Evolutionary conservation across 1,139 yeast species (phyloP).

Genomic region (Magnusiomyces paraingens): DNA sequence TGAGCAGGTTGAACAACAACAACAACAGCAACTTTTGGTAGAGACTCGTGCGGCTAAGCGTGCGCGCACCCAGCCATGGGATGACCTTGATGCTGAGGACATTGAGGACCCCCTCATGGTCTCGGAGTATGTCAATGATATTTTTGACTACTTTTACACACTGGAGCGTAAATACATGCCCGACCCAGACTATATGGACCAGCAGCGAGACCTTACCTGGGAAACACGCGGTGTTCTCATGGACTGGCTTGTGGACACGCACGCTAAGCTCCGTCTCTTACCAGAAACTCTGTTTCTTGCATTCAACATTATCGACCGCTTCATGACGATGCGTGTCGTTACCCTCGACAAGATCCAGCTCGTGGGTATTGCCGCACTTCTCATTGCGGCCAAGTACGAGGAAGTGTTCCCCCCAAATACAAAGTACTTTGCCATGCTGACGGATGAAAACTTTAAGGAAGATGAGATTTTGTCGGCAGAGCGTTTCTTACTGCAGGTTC

Average conservation of each 20-base stretch:
- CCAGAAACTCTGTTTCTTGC: constrained; percentile 91
- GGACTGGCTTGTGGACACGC: constrained; percentile 95
- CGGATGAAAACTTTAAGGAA: constrained; percentile 78
- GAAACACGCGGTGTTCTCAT: constrained; percentile 84
- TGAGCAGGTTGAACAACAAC: background rate
- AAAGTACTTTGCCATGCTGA: constrained; percentile 79
- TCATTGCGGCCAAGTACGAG: constrained; percentile 92
- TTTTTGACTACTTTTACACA: constrained; percentile 71
- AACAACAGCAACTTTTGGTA: constrained; percentile 8
- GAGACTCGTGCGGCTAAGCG: constrained; percentile 12
- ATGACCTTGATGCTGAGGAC: constrained; percentile 88
- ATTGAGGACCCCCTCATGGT: constrained; percentile 91
- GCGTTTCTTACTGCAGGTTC: constrained; percentile 66
- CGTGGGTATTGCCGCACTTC: constrained; percentile 82
- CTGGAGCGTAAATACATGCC: constrained; percentile 75
- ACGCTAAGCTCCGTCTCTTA: constrained; percentile 72
- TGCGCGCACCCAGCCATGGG: constrained; percentile 47
- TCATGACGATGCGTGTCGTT: constrained; percentile 72
- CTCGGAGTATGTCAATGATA: constrained; percentile 84
- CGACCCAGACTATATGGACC: constrained; percentile 61
- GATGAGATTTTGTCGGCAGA: constrained; percentile 87
- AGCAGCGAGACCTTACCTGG: constrained; percentile 74
- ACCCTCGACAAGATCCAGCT: constrained; percentile 81
- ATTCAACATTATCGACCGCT: constrained; percentile 85
- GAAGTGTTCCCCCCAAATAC: constrained; percentile 91